phyloP scores from a whole-genome alignment of 805 yeast species.

The Priceomyces fermenticarens region DNA sequence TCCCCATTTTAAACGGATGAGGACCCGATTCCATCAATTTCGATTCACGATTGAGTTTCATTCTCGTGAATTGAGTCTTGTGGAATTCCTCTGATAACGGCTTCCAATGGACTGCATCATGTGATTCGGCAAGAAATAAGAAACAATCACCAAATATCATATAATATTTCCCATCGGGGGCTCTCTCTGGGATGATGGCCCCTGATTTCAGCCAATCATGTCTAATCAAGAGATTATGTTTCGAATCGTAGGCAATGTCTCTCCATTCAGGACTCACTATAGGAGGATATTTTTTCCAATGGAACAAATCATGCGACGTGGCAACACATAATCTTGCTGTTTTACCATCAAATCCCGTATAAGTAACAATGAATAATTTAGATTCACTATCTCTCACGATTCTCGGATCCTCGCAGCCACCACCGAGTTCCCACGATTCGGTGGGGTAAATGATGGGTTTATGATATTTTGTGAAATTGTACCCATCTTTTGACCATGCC shows the following conservation, averaged over 20 bases:
- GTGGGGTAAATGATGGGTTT: conserved; percentile 34
- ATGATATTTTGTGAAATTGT: conserved; percentile 25
- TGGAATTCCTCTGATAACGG: conserved; percentile 17
- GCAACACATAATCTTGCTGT: conserved; percentile 41
- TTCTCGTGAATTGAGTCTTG: conserved; percentile 22
- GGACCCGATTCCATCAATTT: conserved; percentile 41
- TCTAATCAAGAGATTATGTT: conserved; percentile 25
- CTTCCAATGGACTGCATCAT: conserved; percentile 34
- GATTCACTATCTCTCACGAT: conserved; percentile 35
- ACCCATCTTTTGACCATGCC: conserved; percentile 42
- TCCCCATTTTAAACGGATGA: conserved; percentile 36
- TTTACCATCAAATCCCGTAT: conserved; percentile 36
- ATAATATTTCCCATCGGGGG: conserved; percentile 33
- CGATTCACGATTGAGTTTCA: conserved; percentile 28
- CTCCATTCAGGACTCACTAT: conserved; percentile 29
- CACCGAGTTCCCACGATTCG: conserved; percentile 38
- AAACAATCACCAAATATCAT: conserved; percentile 45
- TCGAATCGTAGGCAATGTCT: conserved; percentile 25
- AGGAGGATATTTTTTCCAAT: conserved; percentile 38
- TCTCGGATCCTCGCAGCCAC: conserved; percentile 44
- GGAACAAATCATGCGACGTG: conserved; percentile 30
- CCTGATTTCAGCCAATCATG: conserved; percentile 42
- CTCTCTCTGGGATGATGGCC: conserved; percentile 32
- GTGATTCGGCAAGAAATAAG: conserved; percentile 34
- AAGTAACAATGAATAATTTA: conserved; percentile 36